Evolutionary conservation across 768 basidiomycete genomes (phyloP).

Genomic region (Leucocoprinus birnbaumii): DNA sequence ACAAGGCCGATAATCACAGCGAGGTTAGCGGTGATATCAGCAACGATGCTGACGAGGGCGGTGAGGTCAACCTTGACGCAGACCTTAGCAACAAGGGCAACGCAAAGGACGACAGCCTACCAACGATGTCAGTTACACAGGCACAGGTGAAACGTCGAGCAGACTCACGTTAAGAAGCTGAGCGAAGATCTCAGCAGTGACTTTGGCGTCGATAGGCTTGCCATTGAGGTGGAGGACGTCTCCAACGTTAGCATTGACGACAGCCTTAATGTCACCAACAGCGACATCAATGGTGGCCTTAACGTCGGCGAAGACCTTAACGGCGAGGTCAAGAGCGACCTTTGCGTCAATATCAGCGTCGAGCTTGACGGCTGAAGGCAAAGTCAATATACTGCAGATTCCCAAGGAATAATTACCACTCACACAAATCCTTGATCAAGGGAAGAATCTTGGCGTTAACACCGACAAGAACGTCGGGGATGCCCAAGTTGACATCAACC

Average conservation of each 20-base stretch:
- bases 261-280: not conserved
- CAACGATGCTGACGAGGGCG: not conserved
- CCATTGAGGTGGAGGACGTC: not conserved
- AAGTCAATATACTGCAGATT: not conserved
- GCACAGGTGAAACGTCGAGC: not conserved
- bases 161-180: not conserved
- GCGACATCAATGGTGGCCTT: not conserved
- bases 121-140: not conserved
- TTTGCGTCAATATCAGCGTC: not conserved
- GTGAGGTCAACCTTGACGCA: not conserved
- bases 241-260: not conserved
- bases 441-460: slow-evolving; percentile 10
- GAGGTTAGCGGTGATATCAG: not conserved
- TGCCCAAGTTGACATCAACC: not conserved
- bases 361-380: not conserved
- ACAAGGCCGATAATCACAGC: not conserved
- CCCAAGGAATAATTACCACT: not conserved
- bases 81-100: not conserved
- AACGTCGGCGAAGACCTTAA: not conserved
- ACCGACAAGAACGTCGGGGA: slow-evolving; percentile 3
- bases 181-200: not conserved
- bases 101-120: not conserved
- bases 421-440: slow-evolving; percentile 5
- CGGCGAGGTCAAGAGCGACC: not conserved
- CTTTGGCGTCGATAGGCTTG: not conserved